phyloP scores from a whole-genome alignment of 1,284 basidiomycete genomes.

The Rhodotorula glutinis region DNA sequence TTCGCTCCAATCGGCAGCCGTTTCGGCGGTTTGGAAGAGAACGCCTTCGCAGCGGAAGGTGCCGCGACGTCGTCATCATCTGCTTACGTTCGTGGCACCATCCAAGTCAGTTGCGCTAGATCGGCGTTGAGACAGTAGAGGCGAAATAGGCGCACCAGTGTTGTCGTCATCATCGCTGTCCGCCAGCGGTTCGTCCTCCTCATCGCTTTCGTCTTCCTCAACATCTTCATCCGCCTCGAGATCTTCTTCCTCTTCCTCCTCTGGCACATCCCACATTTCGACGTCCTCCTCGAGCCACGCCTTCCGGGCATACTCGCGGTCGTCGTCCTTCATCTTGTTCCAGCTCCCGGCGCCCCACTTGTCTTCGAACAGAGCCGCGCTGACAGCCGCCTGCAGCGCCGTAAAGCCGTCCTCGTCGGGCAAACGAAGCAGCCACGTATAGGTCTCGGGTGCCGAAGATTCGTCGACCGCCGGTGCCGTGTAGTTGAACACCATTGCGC shows the following conservation, averaged over 20 bases:
- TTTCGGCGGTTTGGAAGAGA: constrained; percentile 9
- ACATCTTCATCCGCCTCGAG: constrained; percentile 56
- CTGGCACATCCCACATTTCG: constrained; percentile 30
- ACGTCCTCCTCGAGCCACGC: constrained; percentile 33
- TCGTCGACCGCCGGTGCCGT: constrained; percentile 12
- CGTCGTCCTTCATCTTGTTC: constrained; percentile 59
- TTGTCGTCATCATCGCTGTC: constrained; percentile 56
- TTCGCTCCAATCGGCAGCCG: constrained; percentile 23
- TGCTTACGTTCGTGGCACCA: neutral
- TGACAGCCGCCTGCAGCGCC: constrained; percentile 55
- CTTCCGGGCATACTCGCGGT: constrained; percentile 52
- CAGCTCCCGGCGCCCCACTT: constrained; percentile 40
- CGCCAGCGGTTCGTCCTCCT: constrained; percentile 65
- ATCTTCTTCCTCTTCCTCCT: constrained; percentile 54
- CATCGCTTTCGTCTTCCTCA: constrained; percentile 13
- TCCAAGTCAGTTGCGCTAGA: neutral
- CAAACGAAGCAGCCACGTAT: constrained; percentile 42
- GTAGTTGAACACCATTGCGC: constrained; percentile 43
- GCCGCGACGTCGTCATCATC: constrained; percentile 21
- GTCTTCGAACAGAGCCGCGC: constrained; percentile 77
- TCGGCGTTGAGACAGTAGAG: no score
- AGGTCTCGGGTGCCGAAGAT: constrained; percentile 18
- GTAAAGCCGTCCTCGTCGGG: constrained; percentile 23
- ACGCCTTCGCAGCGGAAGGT: constrained; percentile 1
- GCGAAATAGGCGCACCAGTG: constrained; percentile 52